phyloP scores from a whole-genome alignment of 2,329 filamentous ascomycete genomes.

The Sporothrix sp. region DNA sequence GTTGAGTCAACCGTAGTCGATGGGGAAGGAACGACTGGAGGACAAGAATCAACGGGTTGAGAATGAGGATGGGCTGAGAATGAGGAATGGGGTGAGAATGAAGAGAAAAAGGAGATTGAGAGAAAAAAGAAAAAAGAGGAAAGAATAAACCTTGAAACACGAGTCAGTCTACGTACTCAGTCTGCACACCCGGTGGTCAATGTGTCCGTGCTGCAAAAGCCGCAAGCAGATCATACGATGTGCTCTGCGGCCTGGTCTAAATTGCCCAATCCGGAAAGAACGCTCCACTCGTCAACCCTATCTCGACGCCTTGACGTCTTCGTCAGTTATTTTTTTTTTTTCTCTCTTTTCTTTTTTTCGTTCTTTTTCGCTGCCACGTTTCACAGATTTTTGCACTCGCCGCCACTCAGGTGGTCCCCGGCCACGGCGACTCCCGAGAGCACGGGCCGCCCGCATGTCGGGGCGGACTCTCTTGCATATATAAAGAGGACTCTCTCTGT shows the following conservation, averaged over 20 bases:
- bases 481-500: too few relatives aligned
- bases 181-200: too few relatives aligned
- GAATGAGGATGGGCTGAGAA: too few relatives aligned
- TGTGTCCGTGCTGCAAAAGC: background rate
- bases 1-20: too few relatives aligned
- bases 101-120: background rate
- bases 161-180: too few relatives aligned
- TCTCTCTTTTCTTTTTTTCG: background rate
- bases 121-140: background rate
- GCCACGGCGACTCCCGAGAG: too few relatives aligned
- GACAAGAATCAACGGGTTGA: too few relatives aligned
- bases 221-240: slow-evolving; percentile 1
- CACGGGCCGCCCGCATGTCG: too few relatives aligned
- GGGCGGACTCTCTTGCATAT: too few relatives aligned
- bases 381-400: too few relatives aligned
- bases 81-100: background rate
- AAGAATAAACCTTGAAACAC: background rate
- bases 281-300: background rate
- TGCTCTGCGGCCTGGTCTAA: background rate
- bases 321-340: background rate
- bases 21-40: too few relatives aligned
- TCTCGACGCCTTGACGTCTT: background rate
- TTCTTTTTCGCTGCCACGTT: background rate
- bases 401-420: too few relatives aligned
- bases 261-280: background rate